Conservation (phyloP, 1,139 yeast genomes). For the Debaryomyces sp. region DNA sequence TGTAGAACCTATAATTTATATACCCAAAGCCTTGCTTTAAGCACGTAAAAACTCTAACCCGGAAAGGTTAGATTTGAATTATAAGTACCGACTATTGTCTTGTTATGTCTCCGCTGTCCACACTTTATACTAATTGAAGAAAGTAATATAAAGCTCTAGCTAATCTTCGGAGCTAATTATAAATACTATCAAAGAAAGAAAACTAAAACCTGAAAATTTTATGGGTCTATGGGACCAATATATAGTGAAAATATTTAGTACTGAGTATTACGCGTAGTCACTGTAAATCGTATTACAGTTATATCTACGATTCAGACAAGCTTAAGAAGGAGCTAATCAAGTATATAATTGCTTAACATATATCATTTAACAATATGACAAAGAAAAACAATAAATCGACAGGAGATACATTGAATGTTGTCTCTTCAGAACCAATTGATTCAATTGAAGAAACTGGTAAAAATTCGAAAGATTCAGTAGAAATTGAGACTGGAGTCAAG, state of each 20-base stretch:
- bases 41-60: slow-evolving; percentile 7
- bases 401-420: slow-evolving; percentile 32
- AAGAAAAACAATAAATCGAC: slow-evolving; percentile 17
- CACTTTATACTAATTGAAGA: slow-evolving; percentile 52
- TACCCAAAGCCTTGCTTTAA: slow-evolving; percentile 3
- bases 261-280: slow-evolving; percentile 3
- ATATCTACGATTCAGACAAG: neutral
- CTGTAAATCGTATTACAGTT: neutral
- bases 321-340: slow-evolving; percentile 1
- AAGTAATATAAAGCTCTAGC: slow-evolving; percentile 59
- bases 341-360: neutral
- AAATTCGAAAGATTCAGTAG: neutral
- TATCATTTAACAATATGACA: slow-evolving; percentile 4
- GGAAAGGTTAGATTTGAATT: slow-evolving; percentile 7
- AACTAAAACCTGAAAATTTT: slow-evolving; percentile 8
- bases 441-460: slow-evolving; percentile 16
- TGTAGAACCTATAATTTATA: slow-evolving; percentile 11
- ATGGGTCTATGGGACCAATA: neutral
- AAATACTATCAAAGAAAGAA: slow-evolving; percentile 27
- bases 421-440: slow-evolving; percentile 38
- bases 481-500: slow-evolving; percentile 12
- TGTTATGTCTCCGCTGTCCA: slow-evolving; percentile 72
- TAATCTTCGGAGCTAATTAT: slow-evolving; percentile 48
- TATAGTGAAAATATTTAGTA: neutral
- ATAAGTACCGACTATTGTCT: slow-evolving; percentile 15